Conservation (phyloP, 805 yeast genomes). For the Candida jianshihensis region DNA sequence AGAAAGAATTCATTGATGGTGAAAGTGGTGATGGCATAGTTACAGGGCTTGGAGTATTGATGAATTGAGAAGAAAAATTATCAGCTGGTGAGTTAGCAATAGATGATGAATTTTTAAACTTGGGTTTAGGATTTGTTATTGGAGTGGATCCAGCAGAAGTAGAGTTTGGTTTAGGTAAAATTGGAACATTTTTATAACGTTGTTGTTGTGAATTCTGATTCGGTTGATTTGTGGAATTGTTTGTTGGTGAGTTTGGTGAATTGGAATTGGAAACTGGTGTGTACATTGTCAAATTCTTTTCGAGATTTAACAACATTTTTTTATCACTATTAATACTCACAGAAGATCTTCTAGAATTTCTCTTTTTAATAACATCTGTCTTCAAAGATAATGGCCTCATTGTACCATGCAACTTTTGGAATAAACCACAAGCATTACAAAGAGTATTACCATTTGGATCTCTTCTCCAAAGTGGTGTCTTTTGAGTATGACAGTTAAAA, state of each 20-base stretch:
- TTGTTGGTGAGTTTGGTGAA: constrained; percentile 11
- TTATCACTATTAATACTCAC: constrained; percentile 7
- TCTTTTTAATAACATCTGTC: constrained; percentile 85
- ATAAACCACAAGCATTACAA: constrained; percentile 94
- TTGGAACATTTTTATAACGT: constrained; percentile 22
- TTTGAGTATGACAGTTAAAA: constrained; percentile 81
- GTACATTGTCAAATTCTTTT: constrained; percentile 17
- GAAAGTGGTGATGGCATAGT: constrained; percentile 23
- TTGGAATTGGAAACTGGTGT: constrained; percentile 19
- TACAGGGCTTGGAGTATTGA: constrained; percentile 19
- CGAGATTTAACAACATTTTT: constrained; percentile 13
- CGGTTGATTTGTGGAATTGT: not conserved
- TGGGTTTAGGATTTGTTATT: constrained; percentile 5
- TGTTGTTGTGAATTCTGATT: constrained; percentile 1
- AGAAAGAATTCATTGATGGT: constrained; percentile 10
- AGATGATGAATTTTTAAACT: constrained; percentile 4
- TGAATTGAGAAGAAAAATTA: constrained; percentile 14
- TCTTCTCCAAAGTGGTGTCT: constrained; percentile 92
- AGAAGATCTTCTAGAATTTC: constrained; percentile 32
- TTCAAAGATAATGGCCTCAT: constrained; percentile 84
- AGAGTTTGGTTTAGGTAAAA: constrained; percentile 22
- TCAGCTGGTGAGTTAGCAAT: constrained; percentile 12
- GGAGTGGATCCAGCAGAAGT: constrained; percentile 5
- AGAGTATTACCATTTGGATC: constrained; percentile 85
- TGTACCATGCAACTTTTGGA: constrained; percentile 85